These are phyloP conservation scores for Hydrangea macrophylla DNA, from an alignment of 148 eudicot species.

Conservation along the genomic window DNA sequence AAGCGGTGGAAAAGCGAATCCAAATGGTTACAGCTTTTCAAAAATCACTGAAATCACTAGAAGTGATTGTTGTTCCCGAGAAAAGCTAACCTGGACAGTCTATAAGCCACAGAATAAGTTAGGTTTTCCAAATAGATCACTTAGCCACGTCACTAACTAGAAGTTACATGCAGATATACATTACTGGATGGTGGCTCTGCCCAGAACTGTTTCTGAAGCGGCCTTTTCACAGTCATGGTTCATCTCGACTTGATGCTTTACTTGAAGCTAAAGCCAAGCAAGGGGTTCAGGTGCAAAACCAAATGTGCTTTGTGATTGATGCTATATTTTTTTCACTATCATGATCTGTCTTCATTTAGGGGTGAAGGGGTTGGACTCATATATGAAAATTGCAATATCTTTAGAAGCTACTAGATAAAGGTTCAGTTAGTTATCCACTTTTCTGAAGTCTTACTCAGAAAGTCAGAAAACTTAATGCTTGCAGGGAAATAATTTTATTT, in stretches of 20 bases:
- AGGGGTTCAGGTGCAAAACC: conserved; percentile 72
- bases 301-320: background rate
- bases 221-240: conserved; percentile 66
- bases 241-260: conserved; percentile 84
- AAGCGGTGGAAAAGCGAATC: too few relatives aligned
- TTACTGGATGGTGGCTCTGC: conserved; percentile 99
- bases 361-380: background rate
- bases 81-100: too few relatives aligned
- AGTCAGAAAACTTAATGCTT: background rate
- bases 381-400: too few relatives aligned
- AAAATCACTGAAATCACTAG: too few relatives aligned
- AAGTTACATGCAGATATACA: conserved; percentile 66
- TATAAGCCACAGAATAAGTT: too few relatives aligned
- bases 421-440: background rate
- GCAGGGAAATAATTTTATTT: background rate
- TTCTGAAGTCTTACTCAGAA: background rate
- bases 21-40: too few relatives aligned
- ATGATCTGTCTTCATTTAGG: background rate
- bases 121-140: too few relatives aligned
- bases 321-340: background rate
- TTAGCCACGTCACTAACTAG: too few relatives aligned
- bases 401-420: background rate
- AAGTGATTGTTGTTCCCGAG: too few relatives aligned
- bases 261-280: conserved; percentile 91
- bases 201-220: conserved; percentile 87